These are phyloP conservation scores for Penicillium coffeae DNA, from an alignment of 495 filamentous ascomycete genomes.

Conservation along the genomic window DNA sequence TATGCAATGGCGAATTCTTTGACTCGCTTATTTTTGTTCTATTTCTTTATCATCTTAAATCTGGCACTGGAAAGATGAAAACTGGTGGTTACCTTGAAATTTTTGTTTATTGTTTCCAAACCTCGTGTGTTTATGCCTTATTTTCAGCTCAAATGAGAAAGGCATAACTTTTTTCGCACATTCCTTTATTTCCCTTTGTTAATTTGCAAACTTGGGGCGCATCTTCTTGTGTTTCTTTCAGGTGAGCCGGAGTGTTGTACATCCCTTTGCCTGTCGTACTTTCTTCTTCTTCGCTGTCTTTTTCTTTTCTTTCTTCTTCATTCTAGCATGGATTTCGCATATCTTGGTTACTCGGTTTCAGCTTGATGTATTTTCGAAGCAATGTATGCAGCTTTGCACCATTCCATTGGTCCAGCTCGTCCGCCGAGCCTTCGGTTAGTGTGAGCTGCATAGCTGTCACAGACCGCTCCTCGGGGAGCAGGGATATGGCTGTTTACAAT, in stretches of 20 bases:
- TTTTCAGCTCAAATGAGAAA: constrained; percentile 1
- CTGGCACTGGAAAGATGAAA: constrained; percentile 8
- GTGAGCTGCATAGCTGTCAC: too few relatives aligned
- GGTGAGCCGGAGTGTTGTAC: constrained; percentile 18
- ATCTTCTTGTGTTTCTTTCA: constrained; percentile 13
- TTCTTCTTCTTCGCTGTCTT: background rate
- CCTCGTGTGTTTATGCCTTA: constrained; percentile 3
- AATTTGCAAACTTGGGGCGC: constrained; percentile 14
- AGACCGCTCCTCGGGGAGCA: too few relatives aligned
- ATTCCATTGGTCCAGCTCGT: background rate
- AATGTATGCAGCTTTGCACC: background rate
- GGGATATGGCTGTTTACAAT: constrained; percentile 1
- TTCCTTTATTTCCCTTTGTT: constrained; percentile 12
- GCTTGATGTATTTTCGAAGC: constrained; percentile 1
- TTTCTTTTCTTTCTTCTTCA: background rate
- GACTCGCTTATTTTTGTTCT: constrained; percentile 18
- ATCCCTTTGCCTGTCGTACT: constrained; percentile 9
- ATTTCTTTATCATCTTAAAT: constrained; percentile 5
- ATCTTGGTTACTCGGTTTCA: background rate
- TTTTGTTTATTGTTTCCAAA: background rate
- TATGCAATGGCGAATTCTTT: constrained; percentile 34
- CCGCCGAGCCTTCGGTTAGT: too few relatives aligned
- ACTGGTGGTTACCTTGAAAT: too few relatives aligned
- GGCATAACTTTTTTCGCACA: too few relatives aligned
- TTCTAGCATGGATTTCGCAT: constrained; percentile 5